phyloP scores from a whole-genome alignment of 352 stramenopile species.

The Pythium myriotylum region DNA sequence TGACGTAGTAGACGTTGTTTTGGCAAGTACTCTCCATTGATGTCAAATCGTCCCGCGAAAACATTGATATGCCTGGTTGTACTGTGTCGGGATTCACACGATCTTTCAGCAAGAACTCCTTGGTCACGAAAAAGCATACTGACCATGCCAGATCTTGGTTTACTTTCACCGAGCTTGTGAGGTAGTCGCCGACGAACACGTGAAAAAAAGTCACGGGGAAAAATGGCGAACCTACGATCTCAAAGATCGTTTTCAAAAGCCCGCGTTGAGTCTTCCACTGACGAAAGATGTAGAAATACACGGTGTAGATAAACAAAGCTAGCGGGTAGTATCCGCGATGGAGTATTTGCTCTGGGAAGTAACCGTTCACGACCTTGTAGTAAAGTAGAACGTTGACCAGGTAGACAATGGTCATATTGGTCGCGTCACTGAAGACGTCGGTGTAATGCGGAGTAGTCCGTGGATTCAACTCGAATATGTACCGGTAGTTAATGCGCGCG shows the following conservation, averaged over 20 bases:
- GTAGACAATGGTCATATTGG: slow-evolving; percentile 96
- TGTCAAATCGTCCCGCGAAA: slow-evolving; percentile 21
- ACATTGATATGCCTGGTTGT: neutral
- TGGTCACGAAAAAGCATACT: slow-evolving; percentile 93
- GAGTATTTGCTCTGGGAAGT: slow-evolving; percentile 81
- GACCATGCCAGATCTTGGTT: slow-evolving; percentile 93
- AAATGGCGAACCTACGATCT: slow-evolving; percentile 91
- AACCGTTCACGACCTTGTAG: slow-evolving; percentile 94
- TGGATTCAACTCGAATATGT: slow-evolving; percentile 91
- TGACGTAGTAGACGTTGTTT: slow-evolving; percentile 92
- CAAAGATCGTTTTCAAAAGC: slow-evolving; percentile 85
- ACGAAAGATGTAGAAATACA: slow-evolving; percentile 94
- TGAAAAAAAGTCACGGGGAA: slow-evolving; percentile 94
- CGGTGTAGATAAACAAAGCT: slow-evolving; percentile 90
- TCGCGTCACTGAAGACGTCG: slow-evolving; percentile 95
- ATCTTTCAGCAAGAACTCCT: slow-evolving; percentile 91
- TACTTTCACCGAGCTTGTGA: slow-evolving; percentile 85
- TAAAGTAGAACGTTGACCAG: slow-evolving; percentile 95
- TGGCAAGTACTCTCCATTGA: slow-evolving; percentile 34
- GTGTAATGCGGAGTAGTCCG: slow-evolving; percentile 76
- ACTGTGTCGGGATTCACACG: slow-evolving; percentile 26
- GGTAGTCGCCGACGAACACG: slow-evolving; percentile 89
- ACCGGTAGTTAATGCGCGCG: slow-evolving; percentile 88
- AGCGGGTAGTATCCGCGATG: slow-evolving; percentile 92
- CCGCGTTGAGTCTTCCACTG: slow-evolving; percentile 78